Conservation (phyloP, 2,329 filamentous ascomycete genomes). For the Arthrobotrys entomopaga region DNA sequence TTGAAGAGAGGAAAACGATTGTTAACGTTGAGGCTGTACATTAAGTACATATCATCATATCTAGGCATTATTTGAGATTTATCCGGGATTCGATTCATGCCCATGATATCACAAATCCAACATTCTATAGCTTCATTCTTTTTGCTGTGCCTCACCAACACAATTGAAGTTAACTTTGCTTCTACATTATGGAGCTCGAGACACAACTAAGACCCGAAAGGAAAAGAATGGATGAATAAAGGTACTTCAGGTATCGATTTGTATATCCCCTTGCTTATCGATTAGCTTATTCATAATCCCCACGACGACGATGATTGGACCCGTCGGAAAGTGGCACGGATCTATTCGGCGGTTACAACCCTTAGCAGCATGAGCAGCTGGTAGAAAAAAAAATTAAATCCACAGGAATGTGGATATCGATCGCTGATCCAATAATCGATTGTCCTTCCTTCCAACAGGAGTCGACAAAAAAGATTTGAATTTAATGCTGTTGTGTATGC, state of each 20-base stretch:
- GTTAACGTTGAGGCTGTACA: no score
- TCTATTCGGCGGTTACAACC: slow-evolving; percentile 40
- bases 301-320: slow-evolving; percentile 19
- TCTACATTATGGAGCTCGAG: no score
- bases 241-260: slow-evolving; percentile 7
- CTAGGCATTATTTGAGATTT: slow-evolving; percentile 33
- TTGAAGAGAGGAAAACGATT: neutral
- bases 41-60: no score
- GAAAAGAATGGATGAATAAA: slow-evolving; percentile 9
- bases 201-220: neutral
- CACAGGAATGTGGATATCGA: slow-evolving; percentile 46
- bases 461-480: slow-evolving; percentile 14
- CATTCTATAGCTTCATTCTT: slow-evolving; percentile 8
- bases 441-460: slow-evolving; percentile 30
- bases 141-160: slow-evolving; percentile 32
- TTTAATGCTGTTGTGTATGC: slow-evolving; percentile 25
- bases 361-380: slow-evolving; percentile 27
- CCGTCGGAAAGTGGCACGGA: slow-evolving; percentile 39
- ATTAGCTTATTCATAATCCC: neutral
- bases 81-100: slow-evolving; percentile 26
- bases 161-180: no score
- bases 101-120: slow-evolving; percentile 13
- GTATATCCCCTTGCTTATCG: neutral
- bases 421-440: slow-evolving; percentile 1
- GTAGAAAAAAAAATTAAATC: slow-evolving; percentile 3